phyloP scores from a whole-genome alignment of 2,329 filamentous ascomycete species.

The Sarocladium oryzae region DNA sequence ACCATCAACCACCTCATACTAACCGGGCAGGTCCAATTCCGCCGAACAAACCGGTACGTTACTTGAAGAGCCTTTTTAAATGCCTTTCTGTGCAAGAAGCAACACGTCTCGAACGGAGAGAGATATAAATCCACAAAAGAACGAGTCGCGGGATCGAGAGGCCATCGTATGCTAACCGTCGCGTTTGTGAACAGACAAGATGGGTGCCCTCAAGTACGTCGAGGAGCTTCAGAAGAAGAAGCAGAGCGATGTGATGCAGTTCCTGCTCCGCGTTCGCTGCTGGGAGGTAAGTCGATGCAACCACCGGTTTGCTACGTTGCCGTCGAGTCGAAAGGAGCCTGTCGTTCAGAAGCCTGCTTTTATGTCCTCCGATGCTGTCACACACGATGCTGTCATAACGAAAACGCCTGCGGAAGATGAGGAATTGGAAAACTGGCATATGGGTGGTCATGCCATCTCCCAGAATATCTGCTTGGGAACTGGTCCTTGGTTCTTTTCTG shows the following conservation, averaged over 20 bases:
- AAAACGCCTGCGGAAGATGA: no score
- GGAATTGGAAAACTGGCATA: no score
- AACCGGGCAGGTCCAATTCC: conserved; percentile 14
- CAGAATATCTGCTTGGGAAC: no score
- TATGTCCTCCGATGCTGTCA: no score
- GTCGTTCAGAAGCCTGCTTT: no score
- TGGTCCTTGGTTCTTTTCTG: no score
- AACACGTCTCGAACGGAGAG: no score
- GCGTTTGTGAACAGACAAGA: conserved; percentile 51
- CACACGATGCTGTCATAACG: no score
- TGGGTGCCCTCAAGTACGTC: conserved; percentile 99
- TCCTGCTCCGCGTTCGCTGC: conserved; percentile 99
- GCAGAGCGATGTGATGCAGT: conserved; percentile 99
- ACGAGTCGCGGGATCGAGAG: conserved; percentile 17
- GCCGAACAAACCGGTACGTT: conserved; percentile 30
- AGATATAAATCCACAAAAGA: no score
- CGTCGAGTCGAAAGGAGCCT: background rate
- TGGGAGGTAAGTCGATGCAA: conserved; percentile 78
- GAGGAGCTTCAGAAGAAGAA: conserved; percentile 99
- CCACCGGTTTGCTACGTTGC: conserved; percentile 6
- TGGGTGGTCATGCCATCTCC: no score
- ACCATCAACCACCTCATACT: conserved; percentile 10
- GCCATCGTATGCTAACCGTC: background rate
- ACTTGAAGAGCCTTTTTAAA: no score
- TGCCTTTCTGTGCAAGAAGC: no score